Evolutionary conservation across 169 alveolate genomes (phyloP).

Genomic region (Cryptosporidium bovis): DNA sequence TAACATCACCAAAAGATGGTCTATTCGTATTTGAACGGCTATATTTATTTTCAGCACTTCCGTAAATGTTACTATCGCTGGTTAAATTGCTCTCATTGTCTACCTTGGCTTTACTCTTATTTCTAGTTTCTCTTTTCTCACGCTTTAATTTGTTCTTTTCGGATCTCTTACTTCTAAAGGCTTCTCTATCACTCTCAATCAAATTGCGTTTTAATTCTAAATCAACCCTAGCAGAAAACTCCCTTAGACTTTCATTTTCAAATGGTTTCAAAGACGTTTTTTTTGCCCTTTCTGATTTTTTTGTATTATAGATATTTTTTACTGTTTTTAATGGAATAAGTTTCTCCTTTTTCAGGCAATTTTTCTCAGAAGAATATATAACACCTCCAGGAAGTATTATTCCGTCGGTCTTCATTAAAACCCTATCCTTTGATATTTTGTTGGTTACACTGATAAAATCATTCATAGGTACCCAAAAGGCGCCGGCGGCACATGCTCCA

Average conservation of each 20-base stretch:
- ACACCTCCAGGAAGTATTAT: slow-evolving; percentile 43
- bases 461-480: background rate
- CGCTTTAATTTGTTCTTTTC: slow-evolving; percentile 41
- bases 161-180: slow-evolving; percentile 17
- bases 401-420: slow-evolving; percentile 46
- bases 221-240: slow-evolving; percentile 64
- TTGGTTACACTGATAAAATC: no score
- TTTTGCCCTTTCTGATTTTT: background rate
- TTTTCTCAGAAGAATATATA: background rate
- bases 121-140: slow-evolving; percentile 34
- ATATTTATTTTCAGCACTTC: background rate
- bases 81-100: background rate
- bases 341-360: background rate
- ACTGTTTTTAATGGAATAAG: slow-evolving; percentile 29
- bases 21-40: background rate
- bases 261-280: slow-evolving; percentile 13
- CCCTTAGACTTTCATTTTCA: slow-evolving; percentile 31
- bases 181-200: slow-evolving; percentile 52
- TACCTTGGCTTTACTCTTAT: background rate
- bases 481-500: slow-evolving; percentile 24
- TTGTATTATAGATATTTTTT: slow-evolving; percentile 14
- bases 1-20: slow-evolving; percentile 60
- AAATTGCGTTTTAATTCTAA: slow-evolving; percentile 1
- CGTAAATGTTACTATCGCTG: background rate
- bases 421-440: background rate